Evolutionary conservation across 1,284 basidiomycete genomes (phyloP).

Genomic region (Neolentinus lepideus): DNA sequence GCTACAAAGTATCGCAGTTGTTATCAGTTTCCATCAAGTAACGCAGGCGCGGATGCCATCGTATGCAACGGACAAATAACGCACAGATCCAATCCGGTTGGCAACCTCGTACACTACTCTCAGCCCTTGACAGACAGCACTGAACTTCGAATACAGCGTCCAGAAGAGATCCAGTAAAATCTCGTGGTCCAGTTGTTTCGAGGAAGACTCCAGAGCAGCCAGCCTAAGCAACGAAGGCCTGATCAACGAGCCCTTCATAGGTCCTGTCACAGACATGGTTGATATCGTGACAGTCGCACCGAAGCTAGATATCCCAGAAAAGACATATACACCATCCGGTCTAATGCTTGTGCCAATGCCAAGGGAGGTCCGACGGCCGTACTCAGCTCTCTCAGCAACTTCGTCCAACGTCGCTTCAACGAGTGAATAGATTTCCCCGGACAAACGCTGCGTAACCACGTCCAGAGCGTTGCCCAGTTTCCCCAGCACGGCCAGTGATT

Average conservation of each 20-base stretch:
- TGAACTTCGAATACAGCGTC: slow-evolving; percentile 95
- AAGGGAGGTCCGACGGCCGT: slow-evolving; percentile 50
- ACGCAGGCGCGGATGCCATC: not conserved
- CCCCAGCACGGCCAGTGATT: slow-evolving; percentile 87
- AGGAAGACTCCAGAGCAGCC: slow-evolving; percentile 71
- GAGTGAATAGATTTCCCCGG: slow-evolving; percentile 79
- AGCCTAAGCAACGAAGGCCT: slow-evolving; percentile 43
- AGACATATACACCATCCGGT: slow-evolving; percentile 36
- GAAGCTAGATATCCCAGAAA: slow-evolving; percentile 20
- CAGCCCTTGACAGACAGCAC: slow-evolving; percentile 92
- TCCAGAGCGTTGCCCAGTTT: slow-evolving; percentile 86
- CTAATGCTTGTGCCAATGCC: slow-evolving; percentile 10
- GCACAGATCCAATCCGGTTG: slow-evolving; percentile 79
- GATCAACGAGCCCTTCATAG: slow-evolving; percentile 7
- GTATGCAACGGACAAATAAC: slow-evolving; percentile 20
- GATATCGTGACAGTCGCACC: not conserved
- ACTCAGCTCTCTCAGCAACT: slow-evolving; percentile 83
- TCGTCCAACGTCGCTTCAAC: slow-evolving; percentile 89
- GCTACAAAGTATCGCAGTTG: slow-evolving; percentile 33
- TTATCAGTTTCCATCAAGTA: not conserved
- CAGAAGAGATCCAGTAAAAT: slow-evolving; percentile 93
- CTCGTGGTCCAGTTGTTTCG: slow-evolving; percentile 75
- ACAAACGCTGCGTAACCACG: slow-evolving; percentile 76
- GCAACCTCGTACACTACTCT: slow-evolving; percentile 90
- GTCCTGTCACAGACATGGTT: slow-evolving; percentile 6